Evolutionary conservation across 2,329 filamentous ascomycete genomes (phyloP).

Genomic region (Didymella arachidicola): DNA sequence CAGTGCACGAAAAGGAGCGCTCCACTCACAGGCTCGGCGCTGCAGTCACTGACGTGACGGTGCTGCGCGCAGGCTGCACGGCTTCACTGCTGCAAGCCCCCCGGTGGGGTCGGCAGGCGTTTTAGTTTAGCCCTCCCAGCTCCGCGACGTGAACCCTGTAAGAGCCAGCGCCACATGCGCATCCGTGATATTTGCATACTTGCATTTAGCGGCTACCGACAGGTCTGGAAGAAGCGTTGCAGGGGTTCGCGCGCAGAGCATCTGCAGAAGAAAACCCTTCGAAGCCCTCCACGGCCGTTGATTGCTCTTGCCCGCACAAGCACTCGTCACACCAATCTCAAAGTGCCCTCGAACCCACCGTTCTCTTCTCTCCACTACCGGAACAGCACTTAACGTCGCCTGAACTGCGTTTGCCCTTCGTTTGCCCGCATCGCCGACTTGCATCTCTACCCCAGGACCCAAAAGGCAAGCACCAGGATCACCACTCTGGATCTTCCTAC

Average conservation of each 20-base stretch:
- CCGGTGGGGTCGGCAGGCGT: conserved; percentile 14
- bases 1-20: conserved; percentile 14
- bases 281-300: conserved; percentile 25
- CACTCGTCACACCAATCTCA: conserved; percentile 18
- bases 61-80: not conserved
- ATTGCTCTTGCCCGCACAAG: conserved; percentile 27
- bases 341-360: conserved; percentile 11
- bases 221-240: conserved; percentile 30
- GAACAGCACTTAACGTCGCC: conserved; percentile 18
- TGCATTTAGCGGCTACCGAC: conserved; percentile 29
- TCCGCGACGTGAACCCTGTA: conserved; percentile 25
- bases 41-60: conserved; percentile 16
- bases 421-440: conserved; percentile 21
- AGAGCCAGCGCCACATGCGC: conserved; percentile 21
- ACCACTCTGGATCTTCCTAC: conserved; percentile 21
- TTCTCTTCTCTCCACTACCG: conserved; percentile 17
- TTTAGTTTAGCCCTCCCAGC: conserved; percentile 20
- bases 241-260: conserved; percentile 21
- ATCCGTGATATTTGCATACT: conserved; percentile 27
- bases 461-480: conserved; percentile 29
- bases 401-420: conserved; percentile 30
- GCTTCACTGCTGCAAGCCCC: not conserved
- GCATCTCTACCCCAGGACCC: conserved; percentile 20
- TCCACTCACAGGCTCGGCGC: conserved; percentile 2
- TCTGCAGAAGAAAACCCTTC: conserved; percentile 36